phyloP scores from a whole-genome alignment of 805 yeast species.

The Metschnikowia gelsemii region DNA sequence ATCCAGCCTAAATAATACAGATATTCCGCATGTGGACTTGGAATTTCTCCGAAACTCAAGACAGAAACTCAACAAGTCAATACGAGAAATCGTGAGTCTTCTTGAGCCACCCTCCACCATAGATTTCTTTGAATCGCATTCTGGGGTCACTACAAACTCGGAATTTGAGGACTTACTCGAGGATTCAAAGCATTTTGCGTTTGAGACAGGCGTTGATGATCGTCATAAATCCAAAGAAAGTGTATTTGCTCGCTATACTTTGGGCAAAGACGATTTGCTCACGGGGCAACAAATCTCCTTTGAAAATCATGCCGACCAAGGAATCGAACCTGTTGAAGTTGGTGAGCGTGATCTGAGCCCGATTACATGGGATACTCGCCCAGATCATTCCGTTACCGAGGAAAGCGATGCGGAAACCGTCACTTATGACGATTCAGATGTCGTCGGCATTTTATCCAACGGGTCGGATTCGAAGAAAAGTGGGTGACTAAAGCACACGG shows the following conservation, averaged over 20 bases:
- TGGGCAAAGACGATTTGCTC: slow-evolving; percentile 18
- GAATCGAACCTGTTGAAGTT: not conserved
- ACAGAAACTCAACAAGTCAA: slow-evolving; percentile 15
- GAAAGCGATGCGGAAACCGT: slow-evolving; percentile 22
- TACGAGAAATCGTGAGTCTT: slow-evolving; percentile 18
- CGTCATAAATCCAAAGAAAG: slow-evolving; percentile 6
- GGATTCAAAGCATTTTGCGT: slow-evolving; percentile 5
- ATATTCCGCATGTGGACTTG: slow-evolving; percentile 20
- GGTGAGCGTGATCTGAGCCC: not conserved
- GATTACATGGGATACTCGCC: not conserved
- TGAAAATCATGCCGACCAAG: not conserved
- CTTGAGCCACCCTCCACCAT: slow-evolving; percentile 18
- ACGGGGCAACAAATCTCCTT: slow-evolving; percentile 7
- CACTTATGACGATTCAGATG: slow-evolving; percentile 16
- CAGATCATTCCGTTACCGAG: not conserved
- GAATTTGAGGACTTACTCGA: slow-evolving; percentile 16
- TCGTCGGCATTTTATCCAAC: slow-evolving; percentile 2
- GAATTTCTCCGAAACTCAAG: slow-evolving; percentile 18
- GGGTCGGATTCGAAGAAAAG: not conserved
- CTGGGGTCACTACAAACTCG: slow-evolving; percentile 2
- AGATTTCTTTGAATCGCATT: slow-evolving; percentile 7
- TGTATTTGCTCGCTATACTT: slow-evolving; percentile 16
- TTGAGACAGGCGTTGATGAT: slow-evolving; percentile 5
- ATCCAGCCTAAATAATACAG: not conserved
- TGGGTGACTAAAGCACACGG: not conserved